A percentile compares a stretch with the other conserved stretches of the same genome.
phyloP scores from a whole-genome alignment of 768 basidiomycete genomes.

The Mycena vitilis region DNA sequence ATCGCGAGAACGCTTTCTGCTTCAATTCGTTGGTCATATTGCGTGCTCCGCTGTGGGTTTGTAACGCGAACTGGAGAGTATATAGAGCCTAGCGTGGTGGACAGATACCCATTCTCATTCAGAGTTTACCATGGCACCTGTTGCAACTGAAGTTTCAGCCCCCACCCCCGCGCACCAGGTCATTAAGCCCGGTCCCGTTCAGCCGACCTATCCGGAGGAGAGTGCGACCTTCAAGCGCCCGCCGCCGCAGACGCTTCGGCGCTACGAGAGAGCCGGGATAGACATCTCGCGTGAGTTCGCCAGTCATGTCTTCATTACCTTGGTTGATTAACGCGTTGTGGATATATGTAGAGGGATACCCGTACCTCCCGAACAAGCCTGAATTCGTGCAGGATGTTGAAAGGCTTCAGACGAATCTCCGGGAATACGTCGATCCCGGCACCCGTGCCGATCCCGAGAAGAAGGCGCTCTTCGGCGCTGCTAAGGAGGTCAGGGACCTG shows the following conservation, averaged over 20 bases:
- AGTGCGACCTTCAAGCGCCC: slow-evolving; percentile 34
- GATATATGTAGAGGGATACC: slow-evolving; percentile 31
- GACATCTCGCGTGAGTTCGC: slow-evolving; percentile 33
- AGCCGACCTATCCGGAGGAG: slow-evolving; percentile 29
- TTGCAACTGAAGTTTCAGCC: slow-evolving; percentile 28
- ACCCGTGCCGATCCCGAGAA: slow-evolving; percentile 38
- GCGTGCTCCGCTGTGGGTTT: slow-evolving; percentile 34
- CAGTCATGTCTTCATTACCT: not conserved
- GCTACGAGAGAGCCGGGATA: slow-evolving; percentile 37
- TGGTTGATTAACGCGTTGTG: not conserved
- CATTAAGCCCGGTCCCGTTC: slow-evolving; percentile 19
- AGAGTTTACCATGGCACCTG: slow-evolving; percentile 27
- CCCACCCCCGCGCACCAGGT: slow-evolving; percentile 31
- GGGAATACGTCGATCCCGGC: slow-evolving; percentile 36
- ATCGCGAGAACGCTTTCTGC: slow-evolving; percentile 23
- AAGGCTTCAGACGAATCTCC: slow-evolving; percentile 35
- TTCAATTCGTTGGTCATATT: slow-evolving; percentile 28
- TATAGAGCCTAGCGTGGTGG: slow-evolving; percentile 16
- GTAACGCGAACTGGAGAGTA: slow-evolving; percentile 27
- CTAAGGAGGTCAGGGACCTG: slow-evolving; percentile 36
- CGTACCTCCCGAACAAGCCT: slow-evolving; percentile 37
- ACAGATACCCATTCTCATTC: not conserved
- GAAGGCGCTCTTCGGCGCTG: slow-evolving; percentile 38
- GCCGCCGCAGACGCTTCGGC: slow-evolving; percentile 36
- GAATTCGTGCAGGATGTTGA: slow-evolving; percentile 39